These are phyloP conservation scores for Phytopythium kandeliae DNA, from an alignment of 352 stramenopile species.

Conservation along the genomic window DNA sequence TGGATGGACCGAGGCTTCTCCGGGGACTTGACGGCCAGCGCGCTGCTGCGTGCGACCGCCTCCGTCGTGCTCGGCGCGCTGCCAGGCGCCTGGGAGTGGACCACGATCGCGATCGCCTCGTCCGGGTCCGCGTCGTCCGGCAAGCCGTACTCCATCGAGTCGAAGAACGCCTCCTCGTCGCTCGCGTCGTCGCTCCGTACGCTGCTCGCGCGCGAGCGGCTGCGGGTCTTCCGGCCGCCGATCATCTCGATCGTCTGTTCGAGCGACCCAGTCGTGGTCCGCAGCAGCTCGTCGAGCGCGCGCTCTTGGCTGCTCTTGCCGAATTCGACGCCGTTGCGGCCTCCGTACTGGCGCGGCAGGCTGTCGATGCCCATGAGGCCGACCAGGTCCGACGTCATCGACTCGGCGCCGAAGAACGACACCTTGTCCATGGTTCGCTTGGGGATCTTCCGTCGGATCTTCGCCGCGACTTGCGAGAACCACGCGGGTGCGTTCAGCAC, in stretches of 20 bases:
- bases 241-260: slow-evolving; percentile 79
- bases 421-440: slow-evolving; percentile 71
- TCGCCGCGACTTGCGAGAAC: slow-evolving; percentile 78
- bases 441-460: slow-evolving; percentile 38
- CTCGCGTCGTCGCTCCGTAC: slow-evolving; percentile 45
- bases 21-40: slow-evolving; percentile 9
- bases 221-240: slow-evolving; percentile 12
- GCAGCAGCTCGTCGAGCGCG: slow-evolving; percentile 53
- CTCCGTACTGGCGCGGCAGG: slow-evolving; percentile 64
- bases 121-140: slow-evolving; percentile 55
- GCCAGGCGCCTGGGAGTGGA: slow-evolving; percentile 46
- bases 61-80: slow-evolving; percentile 28
- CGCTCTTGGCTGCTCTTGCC: slow-evolving; percentile 75
- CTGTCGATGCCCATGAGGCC: slow-evolving; percentile 64
- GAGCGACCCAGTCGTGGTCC: slow-evolving; percentile 59
- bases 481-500: slow-evolving; percentile 72
- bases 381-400: slow-evolving; percentile 39
- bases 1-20: slow-evolving; percentile 19
- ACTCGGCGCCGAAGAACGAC: slow-evolving; percentile 40
- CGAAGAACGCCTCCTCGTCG: slow-evolving; percentile 81
- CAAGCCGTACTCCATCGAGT: slow-evolving; percentile 74
- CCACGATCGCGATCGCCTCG: slow-evolving; percentile 62
- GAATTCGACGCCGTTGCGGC: slow-evolving; percentile 68
- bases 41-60: slow-evolving; percentile 21
- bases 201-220: slow-evolving; percentile 24